Evolutionary conservation across 2,329 filamentous ascomycete species (phyloP), one percentile per base, ranked within the genome.

Genomic region (Elsinoe fawcettii): DNA sequence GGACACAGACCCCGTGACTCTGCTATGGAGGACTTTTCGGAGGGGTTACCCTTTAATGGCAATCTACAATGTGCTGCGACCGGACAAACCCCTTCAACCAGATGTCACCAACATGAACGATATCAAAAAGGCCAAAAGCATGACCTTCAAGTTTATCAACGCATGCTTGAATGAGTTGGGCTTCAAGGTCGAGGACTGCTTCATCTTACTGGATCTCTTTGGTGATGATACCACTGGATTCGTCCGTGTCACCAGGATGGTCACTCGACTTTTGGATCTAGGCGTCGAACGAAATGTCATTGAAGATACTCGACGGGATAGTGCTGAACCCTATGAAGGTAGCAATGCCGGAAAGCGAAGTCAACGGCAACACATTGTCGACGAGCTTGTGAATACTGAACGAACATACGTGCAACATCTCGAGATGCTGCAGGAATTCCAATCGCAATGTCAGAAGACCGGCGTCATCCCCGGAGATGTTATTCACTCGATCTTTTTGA

Each of bases 371-470:
- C 88, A 96, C 70, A 90, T 97, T 60, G 82, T 99, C 43, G 85
- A 87, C 66, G 93, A 99, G 72, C 75, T 99, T 47, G 87, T 99
- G 57, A 89, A 92, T 65, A 97, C 92, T 1, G 93, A 99, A 73
- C 85, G 93, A 61, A 96, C 96, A 73, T 99, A 99, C 65, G 93
- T 97, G 3, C 91, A 97, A 70, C 93, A 99, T 75, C 75, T 99
- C 55, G 92, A 97, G 70, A 92, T 96, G 64, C 73, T 99, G 34
- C 90, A 97, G 70, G 86, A 91, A 51, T 80, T 97, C 67, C 97
- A 96, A 74, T 92, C 89, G 73, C 83, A 86, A 22, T 78, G 97
- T 57, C 90, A 96, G 65, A 87, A 95, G 68, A 90, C 86, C 63
- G 90, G 90, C 36, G 83, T 90, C 36, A 84, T 97, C 62, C 87